Evolutionary conservation across 2,329 filamentous ascomycete genomes (phyloP).

Genomic region (Dichotomopilus funicola): DNA sequence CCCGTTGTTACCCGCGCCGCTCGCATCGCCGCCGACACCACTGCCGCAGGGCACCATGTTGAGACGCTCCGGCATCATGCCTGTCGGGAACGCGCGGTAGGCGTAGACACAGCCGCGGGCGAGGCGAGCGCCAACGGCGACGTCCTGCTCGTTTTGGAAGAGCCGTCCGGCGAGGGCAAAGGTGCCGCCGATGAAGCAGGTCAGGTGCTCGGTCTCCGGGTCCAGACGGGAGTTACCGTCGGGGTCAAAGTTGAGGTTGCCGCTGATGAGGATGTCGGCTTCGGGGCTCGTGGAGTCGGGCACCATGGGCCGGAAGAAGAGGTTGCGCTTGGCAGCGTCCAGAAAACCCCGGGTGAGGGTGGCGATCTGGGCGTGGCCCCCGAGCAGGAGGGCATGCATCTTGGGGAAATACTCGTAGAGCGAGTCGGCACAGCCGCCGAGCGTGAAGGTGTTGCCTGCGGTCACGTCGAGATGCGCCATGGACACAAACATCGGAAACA

Average conservation of each 20-base stretch:
- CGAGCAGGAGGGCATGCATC: conserved; percentile 49
- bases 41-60: conserved; percentile 35
- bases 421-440: conserved; percentile 33
- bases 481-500: conserved; percentile 63
- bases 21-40: too few species aligned
- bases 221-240: conserved; percentile 27
- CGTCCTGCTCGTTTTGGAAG: conserved; percentile 45
- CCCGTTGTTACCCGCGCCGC: too few species aligned
- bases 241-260: conserved; percentile 29
- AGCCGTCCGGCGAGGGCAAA: conserved; percentile 60
- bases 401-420: conserved; percentile 48
- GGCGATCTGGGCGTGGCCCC: conserved; percentile 48
- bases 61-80: conserved; percentile 46
- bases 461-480: conserved; percentile 42
- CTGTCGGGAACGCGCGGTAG: conserved; percentile 49
- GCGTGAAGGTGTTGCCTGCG: conserved; percentile 27
- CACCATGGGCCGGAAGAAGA: conserved; percentile 60
- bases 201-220: conserved; percentile 46
- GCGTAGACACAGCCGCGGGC: conserved; percentile 56
- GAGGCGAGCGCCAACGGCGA: conserved; percentile 49
- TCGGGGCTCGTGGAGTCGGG: conserved; percentile 31
- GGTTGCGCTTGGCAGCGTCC: conserved; percentile 49
- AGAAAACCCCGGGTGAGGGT: conserved; percentile 55
- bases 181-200: conserved; percentile 65
- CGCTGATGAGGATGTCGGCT: conserved; percentile 54